Evolutionary conservation across 805 yeast species (phyloP).

Genomic region (Suhomyces faveliae): DNA sequence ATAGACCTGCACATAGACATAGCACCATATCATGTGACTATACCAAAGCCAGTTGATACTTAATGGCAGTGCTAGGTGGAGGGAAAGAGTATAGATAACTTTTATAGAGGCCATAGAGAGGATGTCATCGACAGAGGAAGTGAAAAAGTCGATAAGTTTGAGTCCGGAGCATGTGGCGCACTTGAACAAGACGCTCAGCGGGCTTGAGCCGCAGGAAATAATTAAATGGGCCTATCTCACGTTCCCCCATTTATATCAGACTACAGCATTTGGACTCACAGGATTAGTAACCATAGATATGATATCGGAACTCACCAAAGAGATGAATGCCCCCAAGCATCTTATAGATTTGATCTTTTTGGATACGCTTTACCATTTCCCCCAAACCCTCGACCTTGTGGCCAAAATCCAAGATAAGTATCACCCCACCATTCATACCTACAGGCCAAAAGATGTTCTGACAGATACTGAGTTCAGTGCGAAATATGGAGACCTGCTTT

Average conservation of each 20-base stretch:
- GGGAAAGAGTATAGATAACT: not conserved
- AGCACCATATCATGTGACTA: constrained; percentile 10
- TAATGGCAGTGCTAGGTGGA: not conserved
- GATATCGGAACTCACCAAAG: constrained; percentile 49
- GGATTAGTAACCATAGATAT: constrained; percentile 88
- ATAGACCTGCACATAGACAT: not conserved
- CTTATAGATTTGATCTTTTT: constrained; percentile 77
- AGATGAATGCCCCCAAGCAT: constrained; percentile 15
- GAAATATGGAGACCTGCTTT: constrained; percentile 71
- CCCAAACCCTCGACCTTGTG: constrained; percentile 83
- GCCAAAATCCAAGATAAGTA: constrained; percentile 57
- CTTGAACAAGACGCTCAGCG: constrained; percentile 60
- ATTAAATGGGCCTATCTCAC: constrained; percentile 81
- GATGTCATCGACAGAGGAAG: not conserved
- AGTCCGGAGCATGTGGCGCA: constrained; percentile 58
- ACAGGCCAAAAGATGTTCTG: constrained; percentile 57
- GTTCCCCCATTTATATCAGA: constrained; percentile 79
- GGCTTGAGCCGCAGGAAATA: constrained; percentile 65
- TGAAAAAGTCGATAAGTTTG: constrained; percentile 22
- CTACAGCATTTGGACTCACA: constrained; percentile 93
- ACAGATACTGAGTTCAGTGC: constrained; percentile 62
- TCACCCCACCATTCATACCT: constrained; percentile 57
- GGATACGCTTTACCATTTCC: constrained; percentile 91
- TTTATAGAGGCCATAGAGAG: no score
- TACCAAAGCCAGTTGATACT: not conserved